Base-by-base conservation (phyloP, 495 filamentous ascomycete species). In the Aspergillus leporis region DNA sequence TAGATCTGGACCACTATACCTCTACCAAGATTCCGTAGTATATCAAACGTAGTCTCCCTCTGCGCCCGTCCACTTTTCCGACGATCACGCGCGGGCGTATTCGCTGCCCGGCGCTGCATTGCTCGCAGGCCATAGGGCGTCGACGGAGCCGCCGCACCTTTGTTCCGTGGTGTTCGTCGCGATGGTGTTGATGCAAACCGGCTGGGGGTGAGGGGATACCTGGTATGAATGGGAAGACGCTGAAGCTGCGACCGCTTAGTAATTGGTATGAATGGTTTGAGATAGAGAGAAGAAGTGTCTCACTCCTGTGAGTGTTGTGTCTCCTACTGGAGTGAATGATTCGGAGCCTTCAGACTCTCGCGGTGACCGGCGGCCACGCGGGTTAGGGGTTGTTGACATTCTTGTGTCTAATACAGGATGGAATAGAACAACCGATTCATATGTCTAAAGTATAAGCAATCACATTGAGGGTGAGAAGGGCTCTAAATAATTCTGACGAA, bases 101-200 rank as follows among this genome's bases (percentile, higher is more conserved):
- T 81, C n/a, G 86, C 88, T n/a, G 87, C 83, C 38, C 88, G 84
- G 46, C 90, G 85, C 61, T 91, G 85, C 51, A 90, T 81, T 16
- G 88, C 85, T 51, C 87, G 84, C 53, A 88, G 81, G 25, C 85
- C 88, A 76, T 92, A 86, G 0, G 90, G 90, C 8, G 90, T 94
- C 28, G 83, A 75, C 13, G 83, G 84, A 40, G 80, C 78, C 25
- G 65, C 69, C 8, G 53, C 61, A 16, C 58, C 70, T 59, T 73
- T 68, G 16, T 66, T 66, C 14, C 74, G 66, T 28, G 76, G 74
- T 25, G 74, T 78, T 51, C 57, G 65, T 55, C 74, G 70, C 57
- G 69, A 73, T 5, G 76, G 72, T 2, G 74, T 51, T 38, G 67
- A 50, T n/a, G 68, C 56, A 22, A 74, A 63, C 22, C 74, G 73